A percentile compares a stretch with the other conserved stretches of the same genome.
Conservation (phyloP, 805 yeast species). For the Ogataea pini region DNA sequence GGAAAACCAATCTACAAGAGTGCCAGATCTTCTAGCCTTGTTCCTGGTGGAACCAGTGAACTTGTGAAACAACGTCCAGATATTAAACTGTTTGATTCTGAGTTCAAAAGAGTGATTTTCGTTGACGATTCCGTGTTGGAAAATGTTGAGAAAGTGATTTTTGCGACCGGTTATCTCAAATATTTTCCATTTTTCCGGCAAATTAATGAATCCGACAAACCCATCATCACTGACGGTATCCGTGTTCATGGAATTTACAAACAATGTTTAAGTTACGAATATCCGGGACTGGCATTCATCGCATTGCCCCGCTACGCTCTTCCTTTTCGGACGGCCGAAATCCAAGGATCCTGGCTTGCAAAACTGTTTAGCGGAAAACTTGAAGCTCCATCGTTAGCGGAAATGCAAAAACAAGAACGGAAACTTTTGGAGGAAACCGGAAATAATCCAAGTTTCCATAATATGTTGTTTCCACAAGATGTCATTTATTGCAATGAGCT, state of each 20-base stretch:
- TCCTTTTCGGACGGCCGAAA: conserved; percentile 60
- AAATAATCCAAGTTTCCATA: conserved; percentile 47
- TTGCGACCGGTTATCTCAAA: conserved; percentile 71
- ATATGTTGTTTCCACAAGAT: conserved; percentile 55
- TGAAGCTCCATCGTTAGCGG: conserved; percentile 45
- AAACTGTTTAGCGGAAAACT: conserved; percentile 61
- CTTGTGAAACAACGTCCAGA: conserved; percentile 46
- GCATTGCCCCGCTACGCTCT: conserved; percentile 62
- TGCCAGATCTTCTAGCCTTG: conserved; percentile 44
- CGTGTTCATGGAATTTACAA: conserved; percentile 56
- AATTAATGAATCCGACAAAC: conserved; percentile 27
- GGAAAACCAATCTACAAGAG: conserved; percentile 48
- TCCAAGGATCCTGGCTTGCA: conserved; percentile 66
- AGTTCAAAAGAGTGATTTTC: conserved; percentile 42
- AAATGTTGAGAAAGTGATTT: conserved; percentile 57
- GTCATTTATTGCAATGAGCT: conserved; percentile 50
- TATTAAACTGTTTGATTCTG: conserved; percentile 40
- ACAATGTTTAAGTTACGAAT: conserved; percentile 56
- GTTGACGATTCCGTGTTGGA: conserved; percentile 47
- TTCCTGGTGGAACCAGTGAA: conserved; percentile 47
- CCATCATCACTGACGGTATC: conserved; percentile 46
- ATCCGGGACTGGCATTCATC: conserved; percentile 65
- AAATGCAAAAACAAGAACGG: conserved; percentile 47
- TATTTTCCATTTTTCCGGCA: conserved; percentile 56
- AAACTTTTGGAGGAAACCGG: conserved; percentile 44